A percentile compares a stretch with the other conserved stretches of the same genome.
These are phyloP conservation scores for Megacollybia marginata DNA, from an alignment of 768 basidiomycete species.

Conservation along the genomic window DNA sequence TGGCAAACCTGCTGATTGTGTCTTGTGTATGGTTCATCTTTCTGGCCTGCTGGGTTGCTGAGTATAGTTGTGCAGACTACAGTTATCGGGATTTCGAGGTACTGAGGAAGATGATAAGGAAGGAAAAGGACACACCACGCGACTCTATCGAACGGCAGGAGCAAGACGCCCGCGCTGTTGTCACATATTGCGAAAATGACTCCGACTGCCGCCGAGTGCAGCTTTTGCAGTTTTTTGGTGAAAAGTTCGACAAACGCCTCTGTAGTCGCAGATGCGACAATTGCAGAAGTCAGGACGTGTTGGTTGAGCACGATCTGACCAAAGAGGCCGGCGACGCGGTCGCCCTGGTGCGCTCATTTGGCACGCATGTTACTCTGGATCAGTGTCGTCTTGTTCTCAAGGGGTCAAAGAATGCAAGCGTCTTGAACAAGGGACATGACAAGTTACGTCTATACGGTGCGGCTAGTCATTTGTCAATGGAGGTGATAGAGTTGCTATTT, in stretches of 20 bases:
- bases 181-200: constrained; percentile 74
- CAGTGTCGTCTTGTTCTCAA: constrained; percentile 58
- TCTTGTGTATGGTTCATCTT: constrained; percentile 61
- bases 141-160: constrained; percentile 64
- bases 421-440: constrained; percentile 41
- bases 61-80: constrained; percentile 46
- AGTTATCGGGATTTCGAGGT: constrained; percentile 47
- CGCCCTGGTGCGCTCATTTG: constrained; percentile 43
- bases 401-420: constrained; percentile 46
- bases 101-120: constrained; percentile 55
- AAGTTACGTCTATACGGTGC: constrained; percentile 44
- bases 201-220: constrained; percentile 83
- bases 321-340: constrained; percentile 48
- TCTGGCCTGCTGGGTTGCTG: background rate
- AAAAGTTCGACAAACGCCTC: constrained; percentile 59
- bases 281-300: constrained; percentile 48
- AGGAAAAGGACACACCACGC: constrained; percentile 31
- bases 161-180: constrained; percentile 58
- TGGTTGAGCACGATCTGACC: constrained; percentile 54
- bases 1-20: constrained; percentile 73
- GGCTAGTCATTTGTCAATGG: constrained; percentile 39
- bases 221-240: constrained; percentile 84
- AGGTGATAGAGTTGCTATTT: constrained; percentile 61
- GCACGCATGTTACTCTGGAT: constrained; percentile 48
- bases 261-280: constrained; percentile 81